phyloP scores from a whole-genome alignment of 2,329 filamentous ascomycete species.

The Chaetomium strumarium region DNA sequence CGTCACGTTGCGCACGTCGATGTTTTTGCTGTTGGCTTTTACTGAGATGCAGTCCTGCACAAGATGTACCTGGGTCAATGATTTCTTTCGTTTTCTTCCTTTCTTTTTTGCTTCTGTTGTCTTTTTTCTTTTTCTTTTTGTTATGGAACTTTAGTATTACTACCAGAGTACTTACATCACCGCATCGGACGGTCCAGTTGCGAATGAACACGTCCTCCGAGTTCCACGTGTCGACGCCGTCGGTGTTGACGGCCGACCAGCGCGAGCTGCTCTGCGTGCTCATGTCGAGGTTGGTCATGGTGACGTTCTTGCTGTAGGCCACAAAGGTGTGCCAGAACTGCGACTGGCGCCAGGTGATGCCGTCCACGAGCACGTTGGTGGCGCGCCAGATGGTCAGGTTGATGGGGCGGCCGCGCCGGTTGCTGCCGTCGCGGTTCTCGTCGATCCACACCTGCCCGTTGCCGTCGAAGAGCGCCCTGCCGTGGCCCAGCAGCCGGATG shows the following conservation, averaged over 20 bases:
- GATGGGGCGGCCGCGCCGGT: conserved; percentile 40
- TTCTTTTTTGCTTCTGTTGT: no score
- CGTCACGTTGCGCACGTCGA: conserved; percentile 32
- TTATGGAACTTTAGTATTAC: no score
- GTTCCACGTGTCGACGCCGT: conserved; percentile 47
- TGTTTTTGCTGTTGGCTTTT: conserved; percentile 37
- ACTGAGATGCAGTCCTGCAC: conserved; percentile 38
- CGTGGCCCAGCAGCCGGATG: conserved; percentile 43
- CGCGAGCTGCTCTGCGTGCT: conserved; percentile 40
- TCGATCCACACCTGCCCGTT: conserved; percentile 43
- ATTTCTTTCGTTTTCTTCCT: neutral
- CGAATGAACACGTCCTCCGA: conserved; percentile 39
- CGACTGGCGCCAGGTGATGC: conserved; percentile 38
- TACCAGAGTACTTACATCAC: conserved; percentile 32
- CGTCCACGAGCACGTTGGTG: conserved; percentile 40
- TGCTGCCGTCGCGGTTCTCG: conserved; percentile 34
- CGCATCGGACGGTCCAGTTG: conserved; percentile 41
- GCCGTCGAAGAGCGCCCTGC: conserved; percentile 41
- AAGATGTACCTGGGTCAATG: neutral
- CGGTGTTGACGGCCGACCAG: conserved; percentile 42
- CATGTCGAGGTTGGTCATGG: conserved; percentile 48
- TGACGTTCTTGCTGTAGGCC: conserved; percentile 43
- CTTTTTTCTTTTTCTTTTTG: no score
- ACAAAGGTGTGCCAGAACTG: conserved; percentile 47
- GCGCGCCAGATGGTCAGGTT: conserved; percentile 40